Conservation (phyloP, 1,139 yeast species). For the Saccharomyces hybrid region DNA sequence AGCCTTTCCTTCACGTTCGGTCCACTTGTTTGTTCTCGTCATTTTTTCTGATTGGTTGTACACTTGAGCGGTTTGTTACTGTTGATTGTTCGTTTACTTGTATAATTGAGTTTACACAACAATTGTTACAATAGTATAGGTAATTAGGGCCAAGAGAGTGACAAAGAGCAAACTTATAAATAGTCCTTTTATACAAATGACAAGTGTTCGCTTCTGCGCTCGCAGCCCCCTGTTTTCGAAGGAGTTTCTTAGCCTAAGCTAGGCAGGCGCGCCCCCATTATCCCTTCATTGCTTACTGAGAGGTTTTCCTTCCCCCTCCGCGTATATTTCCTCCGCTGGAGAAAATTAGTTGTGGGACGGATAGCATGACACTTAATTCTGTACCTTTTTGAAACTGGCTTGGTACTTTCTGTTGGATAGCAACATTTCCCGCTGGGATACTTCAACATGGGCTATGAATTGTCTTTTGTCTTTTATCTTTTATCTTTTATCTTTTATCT, state of each 20-base stretch:
- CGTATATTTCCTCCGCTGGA: background rate
- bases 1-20: constrained; percentile 50
- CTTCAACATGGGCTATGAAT: background rate
- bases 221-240: background rate
- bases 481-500: background rate
- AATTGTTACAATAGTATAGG: background rate
- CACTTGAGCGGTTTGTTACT: constrained; percentile 1
- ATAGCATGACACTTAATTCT: background rate
- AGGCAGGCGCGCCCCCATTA: background rate
- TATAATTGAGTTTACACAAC: background rate
- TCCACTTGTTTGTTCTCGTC: constrained; percentile 86
- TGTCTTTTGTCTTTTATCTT: background rate
- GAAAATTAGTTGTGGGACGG: background rate
- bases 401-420: background rate
- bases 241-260: background rate
- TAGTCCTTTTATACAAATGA: background rate
- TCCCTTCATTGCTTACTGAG: too few relatives aligned
- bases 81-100: constrained; percentile 1
- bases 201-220: background rate
- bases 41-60: constrained; percentile 31
- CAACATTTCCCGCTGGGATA: background rate
- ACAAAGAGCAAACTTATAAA: too few relatives aligned
- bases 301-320: background rate
- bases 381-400: background rate
- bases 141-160: too few relatives aligned